These are phyloP conservation scores for Bacterosira constricta DNA, from an alignment of 108 stramenopile species.

Conservation along the genomic window DNA sequence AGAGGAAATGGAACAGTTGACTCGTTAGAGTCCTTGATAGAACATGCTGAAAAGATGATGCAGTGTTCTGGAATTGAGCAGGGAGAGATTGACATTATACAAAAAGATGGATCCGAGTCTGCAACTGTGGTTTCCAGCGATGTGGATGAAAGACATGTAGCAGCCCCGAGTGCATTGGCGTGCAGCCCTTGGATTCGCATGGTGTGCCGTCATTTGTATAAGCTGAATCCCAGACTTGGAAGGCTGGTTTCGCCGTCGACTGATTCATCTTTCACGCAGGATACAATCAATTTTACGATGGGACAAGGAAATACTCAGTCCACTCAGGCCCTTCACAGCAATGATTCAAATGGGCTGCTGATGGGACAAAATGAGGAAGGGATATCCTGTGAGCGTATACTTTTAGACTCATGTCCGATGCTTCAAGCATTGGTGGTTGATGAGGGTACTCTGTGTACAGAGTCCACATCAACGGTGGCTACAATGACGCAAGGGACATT, in stretches of 20 bases:
- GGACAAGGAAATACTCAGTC: not conserved
- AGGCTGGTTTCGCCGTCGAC: not conserved
- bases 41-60: conserved; percentile 18
- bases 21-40: conserved; percentile 33
- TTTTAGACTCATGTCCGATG: conserved; percentile 39
- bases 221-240: conserved; percentile 44
- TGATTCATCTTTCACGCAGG: conserved; percentile 8
- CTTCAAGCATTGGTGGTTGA: conserved; percentile 33
- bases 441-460: conserved; percentile 4
- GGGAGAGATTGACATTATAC: conserved; percentile 29
- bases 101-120: not conserved
- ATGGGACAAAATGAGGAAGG: conserved; percentile 2
- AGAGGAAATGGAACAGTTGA: conserved; percentile 31
- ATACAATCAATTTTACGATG: not conserved
- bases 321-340: not conserved
- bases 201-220: conserved; percentile 42
- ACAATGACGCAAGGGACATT: not conserved
- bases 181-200: conserved; percentile 38
- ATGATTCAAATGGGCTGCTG: not conserved
- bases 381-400: conserved; percentile 1
- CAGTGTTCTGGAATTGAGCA: conserved; percentile 23
- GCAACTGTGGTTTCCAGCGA: not conserved
- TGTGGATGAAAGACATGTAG: conserved; percentile 3
- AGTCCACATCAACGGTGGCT: conserved; percentile 20
- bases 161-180: conserved; percentile 31